Percentiles rank a stretch among this genome's conserved stretches.
These are phyloP conservation scores for Madurella mycetomatis DNA, from an alignment of 2,329 filamentous ascomycete genomes.

Conservation along the genomic window DNA sequence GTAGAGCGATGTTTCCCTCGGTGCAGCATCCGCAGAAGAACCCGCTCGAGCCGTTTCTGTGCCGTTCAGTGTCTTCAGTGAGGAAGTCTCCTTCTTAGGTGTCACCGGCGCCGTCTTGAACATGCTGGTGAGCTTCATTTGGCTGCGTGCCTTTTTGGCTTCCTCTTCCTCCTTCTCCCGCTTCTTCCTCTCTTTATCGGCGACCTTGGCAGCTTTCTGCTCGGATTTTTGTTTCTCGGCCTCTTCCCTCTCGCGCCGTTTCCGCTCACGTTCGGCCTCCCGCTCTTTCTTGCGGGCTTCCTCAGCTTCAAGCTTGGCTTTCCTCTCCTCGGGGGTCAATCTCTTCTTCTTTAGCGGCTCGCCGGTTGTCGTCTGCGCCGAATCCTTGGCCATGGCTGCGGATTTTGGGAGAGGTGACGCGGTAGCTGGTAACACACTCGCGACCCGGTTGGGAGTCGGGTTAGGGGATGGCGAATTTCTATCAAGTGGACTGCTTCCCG, in stretches of 20 bases:
- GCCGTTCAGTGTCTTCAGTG: constrained; percentile 24
- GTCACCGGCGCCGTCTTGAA: constrained; percentile 38
- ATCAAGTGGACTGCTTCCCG: constrained; percentile 38
- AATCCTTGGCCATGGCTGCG: constrained; percentile 10
- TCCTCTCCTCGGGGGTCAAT: constrained; percentile 40
- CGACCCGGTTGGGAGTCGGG: constrained; percentile 28
- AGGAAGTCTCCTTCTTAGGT: constrained; percentile 39
- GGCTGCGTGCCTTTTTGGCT: constrained; percentile 46
- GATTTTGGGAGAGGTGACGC: constrained; percentile 11
- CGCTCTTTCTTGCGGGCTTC: constrained; percentile 33
- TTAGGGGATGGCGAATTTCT: constrained; percentile 35
- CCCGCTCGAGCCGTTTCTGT: constrained; percentile 23
- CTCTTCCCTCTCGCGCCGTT: constrained; percentile 34
- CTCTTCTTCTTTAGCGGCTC: constrained; percentile 44
- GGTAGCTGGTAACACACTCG: constrained; percentile 7
- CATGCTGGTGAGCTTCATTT: constrained; percentile 44
- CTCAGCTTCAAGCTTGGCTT: constrained; percentile 36
- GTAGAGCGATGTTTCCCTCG: constrained; percentile 48
- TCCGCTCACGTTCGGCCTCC: constrained; percentile 31
- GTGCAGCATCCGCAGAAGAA: constrained; percentile 28
- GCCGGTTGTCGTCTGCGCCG: constrained; percentile 12
- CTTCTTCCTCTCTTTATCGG: constrained; percentile 37
- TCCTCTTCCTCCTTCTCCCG: constrained; percentile 51
- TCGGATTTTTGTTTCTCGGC: constrained; percentile 37
- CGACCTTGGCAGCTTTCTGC: constrained; percentile 29